Conservation (phyloP, 2,329 filamentous ascomycete genomes). For the Neofusicoccum sp. region DNA sequence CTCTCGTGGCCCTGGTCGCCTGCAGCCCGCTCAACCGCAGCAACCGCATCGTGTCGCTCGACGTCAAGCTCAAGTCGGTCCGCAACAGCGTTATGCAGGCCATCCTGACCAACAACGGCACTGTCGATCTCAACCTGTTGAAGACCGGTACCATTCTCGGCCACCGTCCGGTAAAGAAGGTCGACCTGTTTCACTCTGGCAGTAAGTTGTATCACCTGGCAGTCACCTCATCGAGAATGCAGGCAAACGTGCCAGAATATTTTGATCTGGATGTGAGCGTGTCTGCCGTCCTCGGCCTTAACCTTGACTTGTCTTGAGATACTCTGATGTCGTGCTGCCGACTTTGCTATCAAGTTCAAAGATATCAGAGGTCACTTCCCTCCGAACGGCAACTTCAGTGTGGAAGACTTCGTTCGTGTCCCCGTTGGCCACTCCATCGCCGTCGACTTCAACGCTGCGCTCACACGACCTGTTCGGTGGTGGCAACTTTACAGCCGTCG, state of each 20-base stretch:
- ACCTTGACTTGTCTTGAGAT: no score
- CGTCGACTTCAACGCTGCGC: slow-evolving; percentile 54
- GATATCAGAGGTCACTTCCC: slow-evolving; percentile 53
- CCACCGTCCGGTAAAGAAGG: slow-evolving; percentile 52
- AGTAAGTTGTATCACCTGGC: no score
- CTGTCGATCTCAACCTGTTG: slow-evolving; percentile 50
- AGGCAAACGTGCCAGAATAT: no score
- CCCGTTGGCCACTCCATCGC: slow-evolving; percentile 49
- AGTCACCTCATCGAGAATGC: no score
- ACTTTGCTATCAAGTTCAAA: slow-evolving; percentile 48
- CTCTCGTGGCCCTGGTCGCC: slow-evolving; percentile 23
- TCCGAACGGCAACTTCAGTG: slow-evolving; percentile 41
- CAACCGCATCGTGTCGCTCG: slow-evolving; percentile 39
- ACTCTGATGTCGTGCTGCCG: slow-evolving; percentile 27
- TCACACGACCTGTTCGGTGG: slow-evolving; percentile 51
- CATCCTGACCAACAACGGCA: slow-evolving; percentile 54
- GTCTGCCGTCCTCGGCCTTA: no score
- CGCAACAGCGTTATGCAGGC: slow-evolving; percentile 55
- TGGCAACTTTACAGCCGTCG: slow-evolving; percentile 57
- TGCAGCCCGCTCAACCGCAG: slow-evolving; percentile 26
- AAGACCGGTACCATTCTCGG: slow-evolving; percentile 56
- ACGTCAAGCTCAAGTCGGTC: slow-evolving; percentile 45
- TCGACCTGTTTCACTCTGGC: slow-evolving; percentile 48
- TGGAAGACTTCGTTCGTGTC: slow-evolving; percentile 53
- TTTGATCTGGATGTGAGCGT: no score